Evolutionary conservation across 148 eudicot genomes (phyloP).

Genomic region (Beta vulgaris): DNA sequence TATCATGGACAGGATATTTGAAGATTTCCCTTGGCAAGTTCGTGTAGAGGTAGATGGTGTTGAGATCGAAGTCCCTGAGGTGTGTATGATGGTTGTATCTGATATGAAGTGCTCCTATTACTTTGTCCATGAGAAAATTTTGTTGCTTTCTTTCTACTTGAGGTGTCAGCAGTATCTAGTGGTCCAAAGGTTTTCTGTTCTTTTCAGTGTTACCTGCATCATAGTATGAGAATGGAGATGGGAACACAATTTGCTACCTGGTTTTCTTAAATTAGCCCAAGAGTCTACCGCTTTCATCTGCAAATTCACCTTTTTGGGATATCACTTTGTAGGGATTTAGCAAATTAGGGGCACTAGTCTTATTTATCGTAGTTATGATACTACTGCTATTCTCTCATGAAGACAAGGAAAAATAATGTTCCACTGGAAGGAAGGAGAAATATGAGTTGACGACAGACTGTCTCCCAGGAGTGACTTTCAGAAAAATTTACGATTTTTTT

Average conservation of each 20-base stretch:
- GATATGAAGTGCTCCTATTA: neutral
- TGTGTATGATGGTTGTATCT: slow-evolving; percentile 28
- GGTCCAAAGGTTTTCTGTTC: neutral
- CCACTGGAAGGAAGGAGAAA: neutral
- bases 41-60: slow-evolving; percentile 92
- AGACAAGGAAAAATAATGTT: neutral
- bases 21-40: slow-evolving; percentile 89
- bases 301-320: too few species aligned
- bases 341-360: too few species aligned
- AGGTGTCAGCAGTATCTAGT: neutral
- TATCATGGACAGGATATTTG: slow-evolving; percentile 94
- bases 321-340: too few species aligned
- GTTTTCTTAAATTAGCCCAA: too few species aligned
- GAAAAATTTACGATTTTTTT: neutral
- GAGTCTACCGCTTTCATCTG: too few species aligned
- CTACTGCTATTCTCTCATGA: neutral
- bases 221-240: too few species aligned
- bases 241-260: too few species aligned
- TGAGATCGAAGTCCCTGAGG: slow-evolving; percentile 97
- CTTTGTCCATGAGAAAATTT: neutral
- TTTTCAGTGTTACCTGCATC: too few species aligned
- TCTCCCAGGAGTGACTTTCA: neutral
- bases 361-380: neutral
- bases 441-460: neutral
- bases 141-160: neutral